A percentile compares a stretch with the other conserved stretches of the same genome.
Conservation (phyloP, 2,329 filamentous ascomycete genomes). For the Penicillium sp. region DNA sequence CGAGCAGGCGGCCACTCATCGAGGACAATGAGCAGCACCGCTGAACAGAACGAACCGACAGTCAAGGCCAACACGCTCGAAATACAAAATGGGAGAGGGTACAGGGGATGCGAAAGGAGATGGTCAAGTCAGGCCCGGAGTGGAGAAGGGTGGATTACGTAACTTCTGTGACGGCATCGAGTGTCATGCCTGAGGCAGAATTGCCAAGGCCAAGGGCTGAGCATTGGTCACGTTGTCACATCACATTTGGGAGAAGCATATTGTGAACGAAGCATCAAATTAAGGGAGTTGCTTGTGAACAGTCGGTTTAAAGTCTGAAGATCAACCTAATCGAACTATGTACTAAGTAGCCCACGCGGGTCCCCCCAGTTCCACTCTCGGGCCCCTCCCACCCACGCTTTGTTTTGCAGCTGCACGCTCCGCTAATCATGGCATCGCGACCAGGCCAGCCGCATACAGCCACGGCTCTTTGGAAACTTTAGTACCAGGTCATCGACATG, state of each 20-base stretch:
- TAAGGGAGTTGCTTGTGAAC: too few species aligned
- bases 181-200: constrained; percentile 18
- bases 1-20: constrained; percentile 37
- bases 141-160: constrained; percentile 29
- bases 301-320: neutral
- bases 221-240: constrained; percentile 1
- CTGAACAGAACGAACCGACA: constrained; percentile 15
- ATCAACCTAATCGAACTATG: too few species aligned
- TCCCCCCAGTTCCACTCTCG: neutral
- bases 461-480: too few species aligned
- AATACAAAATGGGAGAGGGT: constrained; percentile 7
- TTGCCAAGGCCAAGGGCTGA: neutral
- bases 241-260: neutral
- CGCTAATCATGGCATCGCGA: too few species aligned
- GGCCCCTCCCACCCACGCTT: neutral
- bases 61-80: constrained; percentile 11
- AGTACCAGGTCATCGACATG: too few species aligned
- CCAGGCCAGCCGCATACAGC: too few species aligned
- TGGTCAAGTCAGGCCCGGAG: constrained; percentile 14
- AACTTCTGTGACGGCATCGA: constrained; percentile 21
- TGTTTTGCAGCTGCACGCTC: too few species aligned
- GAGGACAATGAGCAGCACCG: constrained; percentile 33
- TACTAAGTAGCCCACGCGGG: neutral
- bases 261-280: too few species aligned
- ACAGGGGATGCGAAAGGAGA: constrained; percentile 9